Percentiles rank a stretch among this genome's conserved stretches.
These are phyloP conservation scores for Ustilago esculenta DNA, from an alignment of 1,284 basidiomycete genomes.

Conservation along the genomic window DNA sequence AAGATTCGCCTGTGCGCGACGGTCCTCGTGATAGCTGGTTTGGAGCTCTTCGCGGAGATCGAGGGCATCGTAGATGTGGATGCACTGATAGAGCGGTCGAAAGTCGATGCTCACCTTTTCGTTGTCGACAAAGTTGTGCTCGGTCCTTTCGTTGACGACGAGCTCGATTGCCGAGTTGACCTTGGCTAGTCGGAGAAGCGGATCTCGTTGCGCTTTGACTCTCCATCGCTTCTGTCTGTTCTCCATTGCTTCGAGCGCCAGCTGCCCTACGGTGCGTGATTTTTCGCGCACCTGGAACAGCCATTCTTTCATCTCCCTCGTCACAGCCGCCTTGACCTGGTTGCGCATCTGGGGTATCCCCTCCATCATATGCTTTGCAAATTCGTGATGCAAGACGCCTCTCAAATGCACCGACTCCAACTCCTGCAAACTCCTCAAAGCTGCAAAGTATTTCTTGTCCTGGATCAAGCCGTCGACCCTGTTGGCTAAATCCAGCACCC, in stretches of 20 bases:
- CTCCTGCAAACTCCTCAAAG: slow-evolving; percentile 71
- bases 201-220: slow-evolving; percentile 58
- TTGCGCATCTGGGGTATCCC: slow-evolving; percentile 87
- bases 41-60: slow-evolving; percentile 89
- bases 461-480: slow-evolving; percentile 91
- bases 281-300: slow-evolving; percentile 91
- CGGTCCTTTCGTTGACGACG: slow-evolving; percentile 90
- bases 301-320: slow-evolving; percentile 96
- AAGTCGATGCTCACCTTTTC: slow-evolving; percentile 90
- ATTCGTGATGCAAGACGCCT: slow-evolving; percentile 83
- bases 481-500: slow-evolving; percentile 92
- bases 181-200: slow-evolving; percentile 74
- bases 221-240: slow-evolving; percentile 85
- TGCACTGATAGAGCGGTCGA: slow-evolving; percentile 92
- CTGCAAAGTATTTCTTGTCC: slow-evolving; percentile 92
- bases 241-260: slow-evolving; percentile 92
- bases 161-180: slow-evolving; percentile 95
- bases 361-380: slow-evolving; percentile 89
- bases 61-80: slow-evolving; percentile 93
- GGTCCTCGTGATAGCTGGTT: slow-evolving; percentile 91
- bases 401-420: slow-evolving; percentile 89
- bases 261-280: slow-evolving; percentile 83
- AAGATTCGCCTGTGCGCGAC: slow-evolving; percentile 90
- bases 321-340: slow-evolving; percentile 91
- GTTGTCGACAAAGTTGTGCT: slow-evolving; percentile 91